Evolutionary conservation across 331 rosid species (phyloP), one percentile per base, ranked within the genome.

Genomic region (Telfairia occidentalis): DNA sequence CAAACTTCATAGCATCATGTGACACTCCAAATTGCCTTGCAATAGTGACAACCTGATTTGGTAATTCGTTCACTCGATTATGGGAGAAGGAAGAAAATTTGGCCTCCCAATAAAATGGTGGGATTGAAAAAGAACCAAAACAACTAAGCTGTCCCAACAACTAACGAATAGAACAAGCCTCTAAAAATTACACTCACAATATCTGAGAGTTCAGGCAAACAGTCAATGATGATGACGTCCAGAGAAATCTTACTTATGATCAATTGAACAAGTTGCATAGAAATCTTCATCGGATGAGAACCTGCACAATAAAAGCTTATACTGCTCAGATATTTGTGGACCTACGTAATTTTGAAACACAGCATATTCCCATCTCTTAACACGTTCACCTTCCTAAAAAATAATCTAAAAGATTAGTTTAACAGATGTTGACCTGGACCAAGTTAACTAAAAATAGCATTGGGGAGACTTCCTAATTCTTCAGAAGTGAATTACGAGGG

Each of bases 1-100:
- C 92, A 48, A 93, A 93, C 79, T 93, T 93, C 79, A 82, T 67
- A 80, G 89, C 85, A 72, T 79, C 87, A 63, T 93, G 98, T 78
- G 86, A 82, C 72, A 89, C 79, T 52, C 96, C 87, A 84, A 91
- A 93, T 80, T 81, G 95, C 83, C 84, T 87, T 59, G 95, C 86
- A 69, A 87, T 66, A 82, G 72, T 69, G 19, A 83, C 83, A 79
- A 91, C 94, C 98, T 89, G 77, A 35, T 74, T 18, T 42, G 38
- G 32, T 79, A 46, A 77, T 28, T 18, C 28, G 49, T 43, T 74
- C 26, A 77, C 73, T 57, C 69, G 66, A 66, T 54, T 19, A 73
- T 38, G 35, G 71, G 13, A 9, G 7, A 23, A 61, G 19, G 38
- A 21, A 53, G 28, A 60, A 53, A 46, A 7, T 1, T 21, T 11